phyloP scores from a whole-genome alignment of 805 yeast species.

The Kodamaea leandrae region DNA sequence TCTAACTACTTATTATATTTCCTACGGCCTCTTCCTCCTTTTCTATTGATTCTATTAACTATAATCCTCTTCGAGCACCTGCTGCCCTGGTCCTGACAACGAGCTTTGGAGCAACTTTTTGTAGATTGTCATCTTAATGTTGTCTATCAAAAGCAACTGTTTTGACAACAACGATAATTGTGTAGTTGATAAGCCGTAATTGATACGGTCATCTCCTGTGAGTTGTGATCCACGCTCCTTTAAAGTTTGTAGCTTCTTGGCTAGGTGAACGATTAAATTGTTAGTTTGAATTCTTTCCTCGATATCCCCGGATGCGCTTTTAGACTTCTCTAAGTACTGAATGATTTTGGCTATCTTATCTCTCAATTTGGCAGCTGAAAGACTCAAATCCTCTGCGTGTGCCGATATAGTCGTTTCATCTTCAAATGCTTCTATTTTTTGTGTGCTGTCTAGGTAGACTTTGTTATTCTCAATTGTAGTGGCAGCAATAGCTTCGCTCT shows the following conservation, averaged over 20 bases:
- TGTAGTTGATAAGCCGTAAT: constrained; percentile 20
- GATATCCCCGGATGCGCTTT: constrained; percentile 9
- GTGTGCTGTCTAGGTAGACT: constrained; percentile 20
- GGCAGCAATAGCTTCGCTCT: constrained; percentile 33
- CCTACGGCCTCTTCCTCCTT: too few species aligned
- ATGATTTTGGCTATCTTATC: constrained; percentile 23
- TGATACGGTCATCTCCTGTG: constrained; percentile 9
- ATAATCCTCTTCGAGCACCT: constrained; percentile 3
- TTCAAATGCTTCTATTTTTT: constrained; percentile 5
- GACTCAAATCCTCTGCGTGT: constrained; percentile 12
- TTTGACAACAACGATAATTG: constrained; percentile 31
- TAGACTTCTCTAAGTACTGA: constrained; percentile 13
- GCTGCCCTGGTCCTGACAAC: constrained; percentile 5
- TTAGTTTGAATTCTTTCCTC: constrained; percentile 19
- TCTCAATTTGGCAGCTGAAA: constrained; percentile 22
- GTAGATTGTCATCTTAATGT: constrained; percentile 6
- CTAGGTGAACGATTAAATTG: constrained; percentile 26
- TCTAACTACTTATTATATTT: too few species aligned
- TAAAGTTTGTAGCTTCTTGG: constrained; percentile 18
- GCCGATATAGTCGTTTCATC: constrained; percentile 10
- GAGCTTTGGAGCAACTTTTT: constrained; percentile 9
- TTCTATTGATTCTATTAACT: background rate
- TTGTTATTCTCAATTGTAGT: constrained; percentile 29
- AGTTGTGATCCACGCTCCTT: constrained; percentile 14
- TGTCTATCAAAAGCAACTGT: constrained; percentile 20